Conservation (phyloP, 352 stramenopile species). For the Pythium apleroticum region DNA sequence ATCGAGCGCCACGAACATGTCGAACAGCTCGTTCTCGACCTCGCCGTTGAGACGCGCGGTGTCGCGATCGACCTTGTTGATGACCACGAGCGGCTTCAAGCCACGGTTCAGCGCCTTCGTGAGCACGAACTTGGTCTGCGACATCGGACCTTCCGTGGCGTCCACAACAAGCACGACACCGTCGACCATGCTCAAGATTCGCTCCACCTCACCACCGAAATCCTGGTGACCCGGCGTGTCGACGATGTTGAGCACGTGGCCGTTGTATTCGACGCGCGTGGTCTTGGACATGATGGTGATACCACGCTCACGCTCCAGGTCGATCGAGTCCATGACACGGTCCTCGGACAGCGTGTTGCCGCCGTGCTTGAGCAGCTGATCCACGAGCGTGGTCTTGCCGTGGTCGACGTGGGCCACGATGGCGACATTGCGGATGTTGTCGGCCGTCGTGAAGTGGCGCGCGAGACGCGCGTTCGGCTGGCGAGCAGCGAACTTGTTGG, state of each 20-base stretch:
- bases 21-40: conserved; percentile 97
- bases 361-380: conserved; percentile 96
- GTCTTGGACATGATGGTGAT: conserved; percentile 99
- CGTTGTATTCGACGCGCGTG: conserved; percentile 94
- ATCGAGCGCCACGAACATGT: conserved; percentile 95
- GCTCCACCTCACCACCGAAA: conserved; percentile 98
- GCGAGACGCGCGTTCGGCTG: conserved; percentile 19
- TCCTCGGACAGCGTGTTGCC: conserved; percentile 87
- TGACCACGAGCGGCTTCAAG: conserved; percentile 94
- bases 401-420: conserved; percentile 98
- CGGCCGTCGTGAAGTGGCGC: conserved; percentile 45
- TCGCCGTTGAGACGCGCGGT: conserved; percentile 91
- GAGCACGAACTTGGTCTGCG: conserved; percentile 99
- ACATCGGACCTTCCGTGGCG: conserved; percentile 96
- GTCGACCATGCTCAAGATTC: conserved; percentile 97
- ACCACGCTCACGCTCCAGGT: conserved; percentile 97
- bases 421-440: conserved; percentile 87
- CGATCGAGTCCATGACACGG: conserved; percentile 98
- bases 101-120: conserved; percentile 92
- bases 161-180: conserved; percentile 97
- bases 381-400: conserved; percentile 98
- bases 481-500: conserved; percentile 34
- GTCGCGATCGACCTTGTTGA: conserved; percentile 98
- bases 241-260: conserved; percentile 96
- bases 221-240: conserved; percentile 98